Percentiles rank a stretch among this genome's conserved stretches.
These are phyloP conservation scores for Apiosordaria backusii DNA, from an alignment of 495 filamentous ascomycete genomes.

Conservation along the genomic window DNA sequence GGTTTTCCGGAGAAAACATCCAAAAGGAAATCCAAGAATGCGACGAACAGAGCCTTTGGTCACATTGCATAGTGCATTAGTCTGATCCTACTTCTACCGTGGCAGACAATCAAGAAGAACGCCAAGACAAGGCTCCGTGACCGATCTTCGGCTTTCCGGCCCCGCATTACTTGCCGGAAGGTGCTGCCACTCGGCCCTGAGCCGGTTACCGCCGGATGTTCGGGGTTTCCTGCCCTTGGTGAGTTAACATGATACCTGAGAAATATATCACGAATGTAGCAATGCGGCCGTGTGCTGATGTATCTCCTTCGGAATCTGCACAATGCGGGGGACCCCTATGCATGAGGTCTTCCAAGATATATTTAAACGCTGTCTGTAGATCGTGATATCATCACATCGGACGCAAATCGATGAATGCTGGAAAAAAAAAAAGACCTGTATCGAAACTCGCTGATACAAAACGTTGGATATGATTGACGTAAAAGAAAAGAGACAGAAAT, in stretches of 20 bases:
- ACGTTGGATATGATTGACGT: background rate
- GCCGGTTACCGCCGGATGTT: constrained; percentile 3
- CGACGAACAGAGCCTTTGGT: background rate
- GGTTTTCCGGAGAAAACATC: background rate
- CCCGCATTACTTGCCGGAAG: background rate
- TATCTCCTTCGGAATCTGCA: background rate
- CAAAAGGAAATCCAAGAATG: background rate
- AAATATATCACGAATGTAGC: background rate
- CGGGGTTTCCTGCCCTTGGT: background rate
- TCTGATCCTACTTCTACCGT: background rate
- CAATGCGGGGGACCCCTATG: background rate
- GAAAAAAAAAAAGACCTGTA: background rate
- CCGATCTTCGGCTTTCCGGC: background rate
- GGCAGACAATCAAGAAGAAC: background rate
- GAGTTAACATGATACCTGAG: too few relatives aligned
- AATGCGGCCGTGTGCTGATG: background rate
- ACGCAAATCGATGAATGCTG: background rate
- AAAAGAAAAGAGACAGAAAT: background rate
- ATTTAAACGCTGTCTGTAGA: background rate
- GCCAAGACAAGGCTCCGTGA: constrained; percentile 4
- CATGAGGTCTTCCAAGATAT: background rate
- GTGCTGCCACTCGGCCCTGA: background rate
- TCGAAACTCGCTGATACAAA: background rate
- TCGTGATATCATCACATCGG: background rate
- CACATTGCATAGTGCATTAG: constrained; percentile 6